Evolutionary conservation across 2,329 filamentous ascomycete genomes (phyloP), one percentile per base, ranked within the genome.

Genomic region (Venturia pyrina): DNA sequence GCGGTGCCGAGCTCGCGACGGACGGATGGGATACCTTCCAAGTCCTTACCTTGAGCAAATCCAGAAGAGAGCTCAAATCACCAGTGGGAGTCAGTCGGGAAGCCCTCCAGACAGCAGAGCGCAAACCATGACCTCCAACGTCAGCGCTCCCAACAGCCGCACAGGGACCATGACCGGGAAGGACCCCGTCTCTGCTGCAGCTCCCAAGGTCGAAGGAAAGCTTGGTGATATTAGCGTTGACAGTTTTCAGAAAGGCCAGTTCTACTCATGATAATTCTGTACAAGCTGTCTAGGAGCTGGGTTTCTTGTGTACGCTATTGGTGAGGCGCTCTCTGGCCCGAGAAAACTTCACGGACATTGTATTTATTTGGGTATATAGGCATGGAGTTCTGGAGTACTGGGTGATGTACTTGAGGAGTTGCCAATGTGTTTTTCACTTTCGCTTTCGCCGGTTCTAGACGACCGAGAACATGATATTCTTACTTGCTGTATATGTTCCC

Each of bases 1-100:
- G 95, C 87, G 89, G 70, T 99, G 96, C 78, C 85, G 95, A 65
- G 89, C 93, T 17, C 85, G 95, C 68, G 92, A 98, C 74, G 93
- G 92, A 59, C 85, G 91, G 34, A 88, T 96, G 71, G 95, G 95
- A 8, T 99, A 98, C 74, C 83, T 99, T 6, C 95, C 96, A 1
- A 87, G 89, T 1, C 93, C 92, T 1, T 99, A 97, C 73, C 83
- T 99, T 37, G 91, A 96, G 77, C 84, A 82, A 0, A 87, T 95
- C 62, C 83, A 88, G 72, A 78, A 85, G 64, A 79, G 80, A 67
- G 76, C 74, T 21, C 77, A 78, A 65, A 80, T 81, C 56, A 77
- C 77, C 32, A 76, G 72, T 37, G 76, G 73, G 34, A 77, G 74
- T 48, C 74, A 76, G 65, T 70, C 72, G 11, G 76, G 75, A 62